A percentile compares a stretch with the other conserved stretches of the same genome.
Conservation (phyloP, 2,329 filamentous ascomycete species). For the Fusarium veterinarium region DNA sequence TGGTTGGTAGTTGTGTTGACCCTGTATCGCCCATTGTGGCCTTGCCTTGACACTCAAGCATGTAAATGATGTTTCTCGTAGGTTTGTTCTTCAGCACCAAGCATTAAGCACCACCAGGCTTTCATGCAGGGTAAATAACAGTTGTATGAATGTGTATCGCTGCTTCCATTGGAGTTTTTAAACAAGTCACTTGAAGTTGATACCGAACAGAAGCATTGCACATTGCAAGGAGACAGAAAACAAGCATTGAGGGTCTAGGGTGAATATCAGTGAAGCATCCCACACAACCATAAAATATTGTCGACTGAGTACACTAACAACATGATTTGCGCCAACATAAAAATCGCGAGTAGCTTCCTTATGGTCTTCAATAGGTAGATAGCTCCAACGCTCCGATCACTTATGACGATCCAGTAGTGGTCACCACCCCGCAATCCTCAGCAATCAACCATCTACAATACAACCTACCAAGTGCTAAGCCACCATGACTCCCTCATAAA, state of each 20-base stretch:
- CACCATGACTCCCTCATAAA: slow-evolving; percentile 1
- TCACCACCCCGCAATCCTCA: slow-evolving; percentile 1
- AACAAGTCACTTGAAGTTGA: neutral
- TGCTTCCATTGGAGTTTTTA: neutral
- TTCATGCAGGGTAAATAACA: fast-evolving
- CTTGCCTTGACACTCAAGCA: neutral
- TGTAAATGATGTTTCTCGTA: neutral
- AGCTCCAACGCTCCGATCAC: neutral
- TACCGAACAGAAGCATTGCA: too few relatives aligned
- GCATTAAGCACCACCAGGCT: neutral
- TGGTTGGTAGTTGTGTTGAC: neutral
- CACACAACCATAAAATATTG: neutral
- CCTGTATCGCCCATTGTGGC: neutral
- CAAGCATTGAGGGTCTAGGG: neutral
- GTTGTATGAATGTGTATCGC: fast-evolving
- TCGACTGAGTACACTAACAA: neutral
- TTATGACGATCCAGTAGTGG: neutral
- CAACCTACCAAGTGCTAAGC: slow-evolving; percentile 9
- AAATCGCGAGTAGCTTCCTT: too few relatives aligned
- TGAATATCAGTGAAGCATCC: too few relatives aligned
- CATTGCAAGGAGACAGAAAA: neutral
- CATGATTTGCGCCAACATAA: neutral
- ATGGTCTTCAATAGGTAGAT: neutral
- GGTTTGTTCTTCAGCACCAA: too few relatives aligned
- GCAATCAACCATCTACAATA: neutral